Conservation (phyloP, 2,329 filamentous ascomycete genomes). For the Fusarium anthophilum region DNA sequence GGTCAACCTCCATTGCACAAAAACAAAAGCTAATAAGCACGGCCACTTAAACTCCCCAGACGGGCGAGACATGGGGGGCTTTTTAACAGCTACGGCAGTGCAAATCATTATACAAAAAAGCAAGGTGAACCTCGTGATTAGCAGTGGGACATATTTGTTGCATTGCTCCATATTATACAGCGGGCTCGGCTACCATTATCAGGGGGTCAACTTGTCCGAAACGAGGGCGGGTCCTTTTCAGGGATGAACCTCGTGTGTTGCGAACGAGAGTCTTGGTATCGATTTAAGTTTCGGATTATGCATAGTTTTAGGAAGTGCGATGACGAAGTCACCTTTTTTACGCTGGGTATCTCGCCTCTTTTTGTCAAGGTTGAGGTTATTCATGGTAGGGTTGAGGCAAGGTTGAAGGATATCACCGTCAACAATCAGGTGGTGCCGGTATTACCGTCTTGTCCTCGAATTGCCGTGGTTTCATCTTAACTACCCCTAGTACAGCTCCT, state of each 20-base stretch:
- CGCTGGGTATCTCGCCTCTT: not conserved
- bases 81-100: not conserved
- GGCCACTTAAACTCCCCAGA: not conserved
- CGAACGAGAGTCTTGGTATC: not conserved
- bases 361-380: not conserved
- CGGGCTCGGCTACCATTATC: not conserved
- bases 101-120: not conserved
- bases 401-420: not conserved
- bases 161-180: conserved; percentile 9
- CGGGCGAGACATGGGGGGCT: not conserved
- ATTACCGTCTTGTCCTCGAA: not conserved
- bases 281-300: not conserved
- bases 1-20: conserved; percentile 11
- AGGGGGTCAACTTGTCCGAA: conserved; percentile 4
- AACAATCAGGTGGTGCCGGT: not conserved
- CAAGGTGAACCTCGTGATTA: not conserved
- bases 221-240: not conserved
- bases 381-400: not conserved
- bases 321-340: not conserved
- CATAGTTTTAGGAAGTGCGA: not conserved
- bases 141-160: not conserved
- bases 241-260: not conserved
- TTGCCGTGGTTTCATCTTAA: not conserved
- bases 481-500: not conserved
- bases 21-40: not conserved